A percentile compares a stretch with the other conserved stretches of the same genome.
Conservation (phyloP, 2,329 filamentous ascomycete species). For the Chrysoporthe austroafricana region DNA sequence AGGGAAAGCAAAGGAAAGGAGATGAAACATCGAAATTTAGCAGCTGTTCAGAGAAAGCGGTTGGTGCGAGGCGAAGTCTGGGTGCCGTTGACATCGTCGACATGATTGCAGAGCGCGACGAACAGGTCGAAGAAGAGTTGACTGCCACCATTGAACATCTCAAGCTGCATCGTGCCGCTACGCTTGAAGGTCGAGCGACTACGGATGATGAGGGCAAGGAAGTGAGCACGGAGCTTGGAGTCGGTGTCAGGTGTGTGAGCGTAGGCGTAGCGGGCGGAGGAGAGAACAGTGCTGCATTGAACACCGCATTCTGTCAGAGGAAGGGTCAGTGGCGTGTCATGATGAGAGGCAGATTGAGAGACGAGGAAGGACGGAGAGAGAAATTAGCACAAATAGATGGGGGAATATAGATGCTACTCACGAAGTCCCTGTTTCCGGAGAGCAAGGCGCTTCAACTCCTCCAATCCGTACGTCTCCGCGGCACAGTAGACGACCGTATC, state of each 20-base stretch:
- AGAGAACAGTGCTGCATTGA: conserved; percentile 81
- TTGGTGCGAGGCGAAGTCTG: conserved; percentile 55
- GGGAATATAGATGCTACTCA: conserved; percentile 41
- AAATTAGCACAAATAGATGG: background rate
- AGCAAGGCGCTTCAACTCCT: conserved; percentile 82
- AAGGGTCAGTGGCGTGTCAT: conserved; percentile 21
- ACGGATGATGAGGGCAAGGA: conserved; percentile 89
- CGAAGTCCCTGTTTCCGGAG: conserved; percentile 87
- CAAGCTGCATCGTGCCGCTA: conserved; percentile 92
- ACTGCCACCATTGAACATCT: conserved; percentile 85
- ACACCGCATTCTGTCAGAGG: conserved; percentile 69
- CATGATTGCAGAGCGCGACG: conserved; percentile 89
- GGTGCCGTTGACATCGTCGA: conserved; percentile 66
- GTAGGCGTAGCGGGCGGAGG: conserved; percentile 89
- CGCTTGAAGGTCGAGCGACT: conserved; percentile 87
- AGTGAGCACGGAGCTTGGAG: conserved; percentile 89
- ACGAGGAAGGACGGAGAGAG: background rate
- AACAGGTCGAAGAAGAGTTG: conserved; percentile 92
- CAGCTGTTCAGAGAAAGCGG: conserved; percentile 31
- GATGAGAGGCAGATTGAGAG: background rate
- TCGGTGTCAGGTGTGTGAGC: conserved; percentile 86
- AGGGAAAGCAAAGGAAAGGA: background rate
- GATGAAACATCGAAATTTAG: background rate
- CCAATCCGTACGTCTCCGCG: conserved; percentile 80
- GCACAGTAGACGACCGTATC: conserved; percentile 92